A percentile compares a stretch with the other conserved stretches of the same genome.
Evolutionary conservation across 1,139 yeast species (phyloP).

Genomic region (Diutina sp.): DNA sequence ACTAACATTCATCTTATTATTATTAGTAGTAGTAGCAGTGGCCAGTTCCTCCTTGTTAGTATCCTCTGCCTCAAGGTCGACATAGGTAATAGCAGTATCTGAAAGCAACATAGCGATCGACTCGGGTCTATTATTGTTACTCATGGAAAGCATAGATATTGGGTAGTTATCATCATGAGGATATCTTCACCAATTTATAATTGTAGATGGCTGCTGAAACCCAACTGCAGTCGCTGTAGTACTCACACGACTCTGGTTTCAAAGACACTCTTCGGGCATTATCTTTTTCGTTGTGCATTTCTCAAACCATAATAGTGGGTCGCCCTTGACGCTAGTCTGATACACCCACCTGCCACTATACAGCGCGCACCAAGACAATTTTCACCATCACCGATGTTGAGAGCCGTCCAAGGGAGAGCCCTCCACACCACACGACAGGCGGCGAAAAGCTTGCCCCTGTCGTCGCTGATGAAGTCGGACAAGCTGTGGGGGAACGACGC

Average conservation of each 20-base stretch:
- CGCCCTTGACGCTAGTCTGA: not conserved
- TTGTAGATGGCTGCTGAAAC: not conserved
- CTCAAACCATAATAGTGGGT: not conserved
- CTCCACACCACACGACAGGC: not conserved
- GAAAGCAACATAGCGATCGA: not conserved
- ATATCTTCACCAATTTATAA: not conserved
- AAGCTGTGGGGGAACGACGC: not conserved
- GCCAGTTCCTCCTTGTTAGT: too few relatives aligned
- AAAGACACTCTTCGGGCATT: too few relatives aligned
- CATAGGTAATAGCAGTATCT: not conserved
- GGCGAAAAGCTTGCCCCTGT: not conserved
- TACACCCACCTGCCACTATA: not conserved
- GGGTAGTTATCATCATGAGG: not conserved
- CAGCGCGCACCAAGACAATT: not conserved
- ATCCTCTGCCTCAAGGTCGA: not conserved
- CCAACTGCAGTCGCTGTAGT: not conserved
- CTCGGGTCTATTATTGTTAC: not conserved
- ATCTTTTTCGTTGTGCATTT: not conserved
- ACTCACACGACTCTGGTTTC: not conserved
- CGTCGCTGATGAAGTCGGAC: not conserved
- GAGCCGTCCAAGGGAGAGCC: not conserved
- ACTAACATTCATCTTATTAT: not conserved
- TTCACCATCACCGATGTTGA: not conserved
- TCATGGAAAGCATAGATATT: not conserved
- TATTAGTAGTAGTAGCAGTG: not conserved